A percentile compares a stretch with the other conserved stretches of the same genome.
These are phyloP conservation scores for Isoetes engelmannii DNA, from an alignment of 83 land plant species.

Conservation along the genomic window DNA sequence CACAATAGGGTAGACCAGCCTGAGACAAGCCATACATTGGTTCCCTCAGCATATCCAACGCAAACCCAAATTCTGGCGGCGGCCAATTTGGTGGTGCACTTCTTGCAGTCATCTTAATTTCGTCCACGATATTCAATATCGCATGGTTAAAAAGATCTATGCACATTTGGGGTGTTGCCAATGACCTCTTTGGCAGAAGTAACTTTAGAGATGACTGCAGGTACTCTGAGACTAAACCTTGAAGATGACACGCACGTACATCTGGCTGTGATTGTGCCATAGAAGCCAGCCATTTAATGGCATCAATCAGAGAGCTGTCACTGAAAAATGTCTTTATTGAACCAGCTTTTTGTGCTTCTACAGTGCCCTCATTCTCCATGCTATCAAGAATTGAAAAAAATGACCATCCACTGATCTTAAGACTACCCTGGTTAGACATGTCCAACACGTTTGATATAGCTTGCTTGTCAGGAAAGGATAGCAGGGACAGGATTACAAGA, in stretches of 20 bases:
- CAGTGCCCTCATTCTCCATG: too few relatives aligned
- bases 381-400: too few relatives aligned
- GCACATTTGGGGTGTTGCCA: constrained; percentile 41
- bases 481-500: constrained; percentile 52
- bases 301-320: constrained; percentile 50
- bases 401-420: too few relatives aligned
- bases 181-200: constrained; percentile 20
- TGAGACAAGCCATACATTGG: background rate
- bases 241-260: constrained; percentile 34
- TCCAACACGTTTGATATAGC: too few relatives aligned
- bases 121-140: constrained; percentile 32
- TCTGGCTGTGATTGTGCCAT: constrained; percentile 51
- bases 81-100: constrained; percentile 44
- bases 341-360: background rate
- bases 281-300: constrained; percentile 67
- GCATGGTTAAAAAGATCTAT: constrained; percentile 55
- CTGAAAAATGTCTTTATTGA: constrained; percentile 34
- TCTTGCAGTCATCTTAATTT: constrained; percentile 37
- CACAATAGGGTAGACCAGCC: constrained; percentile 34
- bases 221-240: constrained; percentile 44
- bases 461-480: too few relatives aligned
- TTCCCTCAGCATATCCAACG: constrained; percentile 25
- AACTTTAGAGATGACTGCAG: constrained; percentile 28
- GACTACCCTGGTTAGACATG: too few relatives aligned
- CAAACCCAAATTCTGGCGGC: constrained; percentile 30